A percentile compares a stretch with the other conserved stretches of the same genome.
phyloP scores from a whole-genome alignment of 768 basidiomycete genomes.

The Scleroderma citrinum region DNA sequence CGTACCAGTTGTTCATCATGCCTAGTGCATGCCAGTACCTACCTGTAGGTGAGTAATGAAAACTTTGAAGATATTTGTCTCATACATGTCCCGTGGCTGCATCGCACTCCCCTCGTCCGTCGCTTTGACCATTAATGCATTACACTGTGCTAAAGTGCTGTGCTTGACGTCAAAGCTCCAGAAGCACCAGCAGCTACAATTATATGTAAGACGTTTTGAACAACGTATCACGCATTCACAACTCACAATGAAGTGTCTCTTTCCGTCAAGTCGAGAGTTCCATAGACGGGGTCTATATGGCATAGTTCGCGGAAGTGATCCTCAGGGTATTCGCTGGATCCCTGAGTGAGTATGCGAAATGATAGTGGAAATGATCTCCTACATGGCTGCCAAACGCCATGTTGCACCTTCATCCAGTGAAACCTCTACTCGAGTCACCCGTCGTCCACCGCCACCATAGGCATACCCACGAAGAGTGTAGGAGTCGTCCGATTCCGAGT shows the following conservation, averaged over 20 bases:
- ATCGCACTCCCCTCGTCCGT: slow-evolving; percentile 48
- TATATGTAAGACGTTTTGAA: background rate
- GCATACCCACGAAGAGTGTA: slow-evolving; percentile 53
- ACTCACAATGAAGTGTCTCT: slow-evolving; percentile 44
- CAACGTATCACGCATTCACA: background rate
- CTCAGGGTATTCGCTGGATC: slow-evolving; percentile 39
- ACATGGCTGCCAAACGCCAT: slow-evolving; percentile 44
- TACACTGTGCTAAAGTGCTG: slow-evolving; percentile 27
- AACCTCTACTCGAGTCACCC: slow-evolving; percentile 53
- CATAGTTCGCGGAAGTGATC: slow-evolving; percentile 40
- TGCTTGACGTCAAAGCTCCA: slow-evolving; percentile 41
- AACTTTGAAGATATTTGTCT: background rate
- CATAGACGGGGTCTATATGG: slow-evolving; percentile 38
- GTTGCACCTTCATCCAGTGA: slow-evolving; percentile 47
- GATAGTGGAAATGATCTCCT: background rate
- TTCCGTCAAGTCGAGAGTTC: slow-evolving; percentile 42
- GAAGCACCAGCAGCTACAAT: slow-evolving; percentile 49
- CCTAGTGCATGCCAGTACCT: slow-evolving; percentile 48
- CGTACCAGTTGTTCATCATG: slow-evolving; percentile 52
- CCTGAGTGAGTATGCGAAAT: background rate
- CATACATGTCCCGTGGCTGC: slow-evolving; percentile 50
- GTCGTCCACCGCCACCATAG: slow-evolving; percentile 55
- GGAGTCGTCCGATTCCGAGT: slow-evolving; percentile 2
- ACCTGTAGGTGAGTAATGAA: slow-evolving; percentile 5
- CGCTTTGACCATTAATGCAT: slow-evolving; percentile 42